Base-by-base conservation (phyloP, 2,329 filamentous ascomycete species). In the Penicillium hesseltinei region DNA sequence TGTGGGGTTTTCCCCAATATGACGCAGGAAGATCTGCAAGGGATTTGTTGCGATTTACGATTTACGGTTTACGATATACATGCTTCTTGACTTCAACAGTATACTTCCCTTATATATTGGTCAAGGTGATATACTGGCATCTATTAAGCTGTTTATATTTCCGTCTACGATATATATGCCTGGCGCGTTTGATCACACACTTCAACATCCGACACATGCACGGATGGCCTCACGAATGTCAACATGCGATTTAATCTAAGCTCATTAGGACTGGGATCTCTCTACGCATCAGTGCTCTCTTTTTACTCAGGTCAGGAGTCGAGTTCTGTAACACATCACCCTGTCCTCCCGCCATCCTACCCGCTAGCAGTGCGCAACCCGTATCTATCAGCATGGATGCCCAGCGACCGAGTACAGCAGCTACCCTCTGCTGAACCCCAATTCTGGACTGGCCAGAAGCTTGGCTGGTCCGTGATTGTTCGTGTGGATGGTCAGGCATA, bases 331-430 rank as follows among this genome's bases (percentile, higher is more conserved):
- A 56, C 35, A 3, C 57, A 72, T 56, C 58, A 62, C 13, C 70
- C 71, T 23, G 65, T 71, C 5, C 58, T 68, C 25, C 75, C 77
- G 9, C 77, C 77, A 5, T 78, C 77, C 1, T 79, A 78, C 61
- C 77, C 77, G 2, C 60, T 78, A 45, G 77, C 76, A 10, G 77
- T 79, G 17, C 72, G 73, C 38, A 77, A 74, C 57, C 76, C 76
- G 36, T 78, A 78, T 59, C 67, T 78, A 17, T 78, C 75, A 49
- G 65, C 72, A 64, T 80, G 77, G 77, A 72, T 80, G 60, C 76
- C 77, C 15, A 73, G 75, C 43, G 69, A 74, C 54, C 68, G 71
- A 46, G 69, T 74, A 8, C 60, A 71, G 35, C 65, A 68, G 19
- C 57, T 79, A 31, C 74, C 77, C 4, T 71, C 68, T 17, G 67